phyloP scores from a whole-genome alignment of 2,329 filamentous ascomycete genomes.

The Emmonsia crescens region DNA sequence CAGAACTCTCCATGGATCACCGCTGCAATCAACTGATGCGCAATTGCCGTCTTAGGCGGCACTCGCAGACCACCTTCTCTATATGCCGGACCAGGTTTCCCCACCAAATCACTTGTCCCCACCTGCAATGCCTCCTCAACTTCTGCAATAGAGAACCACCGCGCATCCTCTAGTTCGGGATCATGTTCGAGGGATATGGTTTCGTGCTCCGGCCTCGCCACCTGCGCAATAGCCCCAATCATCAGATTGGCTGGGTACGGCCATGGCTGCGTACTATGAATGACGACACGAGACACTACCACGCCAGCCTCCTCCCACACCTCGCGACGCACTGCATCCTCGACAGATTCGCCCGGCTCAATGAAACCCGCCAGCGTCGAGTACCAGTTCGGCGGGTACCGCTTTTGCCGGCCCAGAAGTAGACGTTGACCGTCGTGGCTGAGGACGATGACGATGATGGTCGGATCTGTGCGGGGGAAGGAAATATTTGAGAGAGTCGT shows the following conservation, averaged over 20 bases:
- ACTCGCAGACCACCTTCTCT: conserved; percentile 67
- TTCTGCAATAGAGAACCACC: conserved; percentile 78
- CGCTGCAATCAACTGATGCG: conserved; percentile 72
- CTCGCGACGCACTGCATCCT: conserved; percentile 72
- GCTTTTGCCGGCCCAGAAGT: conserved; percentile 73
- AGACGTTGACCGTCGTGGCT: conserved; percentile 66
- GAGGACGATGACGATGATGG: conserved; percentile 88
- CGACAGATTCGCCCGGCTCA: conserved; percentile 73
- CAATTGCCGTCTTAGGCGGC: conserved; percentile 81
- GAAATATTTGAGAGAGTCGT: conserved; percentile 79
- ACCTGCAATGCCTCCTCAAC: conserved; percentile 60
- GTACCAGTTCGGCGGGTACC: conserved; percentile 79
- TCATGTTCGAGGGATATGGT: conserved; percentile 74
- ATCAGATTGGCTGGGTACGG: conserved; percentile 76
- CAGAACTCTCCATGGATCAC: conserved; percentile 63
- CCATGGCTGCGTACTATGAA: conserved; percentile 81
- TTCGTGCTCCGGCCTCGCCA: conserved; percentile 66
- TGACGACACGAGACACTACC: conserved; percentile 61
- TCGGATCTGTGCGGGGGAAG: conserved; percentile 88
- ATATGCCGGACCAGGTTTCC: conserved; percentile 53
- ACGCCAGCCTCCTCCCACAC: conserved; percentile 82
- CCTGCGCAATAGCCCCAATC: conserved; percentile 78
- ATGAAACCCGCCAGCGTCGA: conserved; percentile 80
- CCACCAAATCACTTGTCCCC: conserved; percentile 58
- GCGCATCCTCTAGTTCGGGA: conserved; percentile 78